phyloP scores from a whole-genome alignment of 1,284 basidiomycete species.

The Puccinia horiana region DNA sequence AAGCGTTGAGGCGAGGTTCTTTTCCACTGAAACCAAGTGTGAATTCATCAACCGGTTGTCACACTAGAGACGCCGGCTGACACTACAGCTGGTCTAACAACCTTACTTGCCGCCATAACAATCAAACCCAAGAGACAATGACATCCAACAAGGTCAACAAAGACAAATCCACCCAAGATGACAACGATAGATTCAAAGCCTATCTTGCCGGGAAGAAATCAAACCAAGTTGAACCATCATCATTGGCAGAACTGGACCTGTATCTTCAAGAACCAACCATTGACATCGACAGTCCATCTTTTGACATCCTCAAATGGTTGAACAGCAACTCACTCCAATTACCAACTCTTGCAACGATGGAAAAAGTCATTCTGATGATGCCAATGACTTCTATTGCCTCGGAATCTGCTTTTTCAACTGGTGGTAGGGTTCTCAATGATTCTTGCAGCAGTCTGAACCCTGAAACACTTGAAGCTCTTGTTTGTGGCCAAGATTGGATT shows the following conservation, averaged over 20 bases:
- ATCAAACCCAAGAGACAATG: background rate
- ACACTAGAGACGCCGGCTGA: too few relatives aligned
- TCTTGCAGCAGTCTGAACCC: background rate
- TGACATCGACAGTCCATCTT: background rate
- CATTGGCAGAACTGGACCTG: background rate
- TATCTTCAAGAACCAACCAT: background rate
- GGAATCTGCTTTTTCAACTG: background rate
- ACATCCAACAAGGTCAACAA: background rate
- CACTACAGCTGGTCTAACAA: too few relatives aligned
- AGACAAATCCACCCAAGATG: background rate
- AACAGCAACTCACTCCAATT: background rate
- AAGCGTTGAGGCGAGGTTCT: too few relatives aligned
- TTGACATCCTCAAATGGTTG: slow-evolving; percentile 10
- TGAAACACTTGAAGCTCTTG: background rate
- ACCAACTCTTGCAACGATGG: background rate
- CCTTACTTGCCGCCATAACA: background rate
- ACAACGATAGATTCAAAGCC: background rate
- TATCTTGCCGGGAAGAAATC: background rate
- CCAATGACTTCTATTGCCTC: background rate
- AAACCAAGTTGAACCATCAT: background rate
- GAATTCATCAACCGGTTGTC: too few relatives aligned
- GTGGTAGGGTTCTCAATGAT: too few relatives aligned
- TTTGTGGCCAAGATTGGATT: background rate
- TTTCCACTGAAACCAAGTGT: too few relatives aligned
- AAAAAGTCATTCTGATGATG: background rate